A percentile compares a stretch with the other conserved stretches of the same genome.
Conservation (phyloP, 176 grass and related monocot species). For the Musa acuminata region DNA sequence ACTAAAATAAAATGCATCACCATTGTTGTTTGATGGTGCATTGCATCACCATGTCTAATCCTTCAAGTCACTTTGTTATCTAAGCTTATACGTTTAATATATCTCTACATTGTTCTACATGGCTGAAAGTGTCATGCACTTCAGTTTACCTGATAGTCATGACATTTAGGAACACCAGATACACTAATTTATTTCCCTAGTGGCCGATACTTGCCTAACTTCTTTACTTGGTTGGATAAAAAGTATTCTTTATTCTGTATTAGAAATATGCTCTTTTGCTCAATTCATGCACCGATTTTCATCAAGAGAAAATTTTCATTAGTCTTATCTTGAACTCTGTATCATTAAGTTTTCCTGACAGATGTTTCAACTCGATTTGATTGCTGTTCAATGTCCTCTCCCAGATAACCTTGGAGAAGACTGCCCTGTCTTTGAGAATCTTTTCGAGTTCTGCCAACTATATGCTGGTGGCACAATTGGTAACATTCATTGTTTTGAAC, state of each 20-base stretch:
- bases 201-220: not conserved
- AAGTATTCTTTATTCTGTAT: not conserved
- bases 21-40: not conserved
- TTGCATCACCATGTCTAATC: not conserved
- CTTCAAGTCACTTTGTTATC: too few species aligned
- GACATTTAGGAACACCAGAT: not conserved
- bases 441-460: constrained; percentile 97
- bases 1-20: not conserved
- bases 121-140: too few species aligned
- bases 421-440: constrained; percentile 92
- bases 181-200: not conserved
- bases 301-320: not conserved
- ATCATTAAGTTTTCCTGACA: not conserved
- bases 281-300: not conserved
- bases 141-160: not conserved
- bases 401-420: constrained; percentile 98
- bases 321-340: not conserved
- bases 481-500: constrained; percentile 26
- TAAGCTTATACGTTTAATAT: too few species aligned
- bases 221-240: not conserved
- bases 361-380: constrained; percentile 13
- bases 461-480: constrained; percentile 98
- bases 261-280: not conserved
- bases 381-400: not conserved
- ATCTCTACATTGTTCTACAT: too few species aligned